phyloP scores from a whole-genome alignment of 352 stramenopile genomes.

The Phytopythium helicoides region DNA sequence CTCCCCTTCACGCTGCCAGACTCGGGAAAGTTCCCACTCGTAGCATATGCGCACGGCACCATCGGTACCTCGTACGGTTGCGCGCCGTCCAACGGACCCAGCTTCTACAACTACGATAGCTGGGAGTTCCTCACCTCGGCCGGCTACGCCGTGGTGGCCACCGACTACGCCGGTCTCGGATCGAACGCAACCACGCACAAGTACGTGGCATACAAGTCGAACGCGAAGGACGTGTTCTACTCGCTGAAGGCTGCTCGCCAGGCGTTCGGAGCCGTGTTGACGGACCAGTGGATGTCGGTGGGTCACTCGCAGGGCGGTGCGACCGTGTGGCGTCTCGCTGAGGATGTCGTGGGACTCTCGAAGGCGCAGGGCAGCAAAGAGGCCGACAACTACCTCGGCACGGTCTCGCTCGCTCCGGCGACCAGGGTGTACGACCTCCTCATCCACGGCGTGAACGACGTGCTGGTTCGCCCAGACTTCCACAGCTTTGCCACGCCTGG shows the following conservation, averaged over 20 bases:
- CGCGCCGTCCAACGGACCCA: constrained; percentile 6
- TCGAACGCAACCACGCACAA: constrained; percentile 7
- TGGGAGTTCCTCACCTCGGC: constrained; percentile 8
- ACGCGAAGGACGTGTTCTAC: constrained; percentile 13
- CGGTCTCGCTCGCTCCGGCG: not conserved
- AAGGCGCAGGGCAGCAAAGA: constrained; percentile 1
- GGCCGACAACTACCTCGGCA: constrained; percentile 10
- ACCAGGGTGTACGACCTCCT: constrained; percentile 5
- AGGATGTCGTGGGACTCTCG: constrained; percentile 1
- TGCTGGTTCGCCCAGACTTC: constrained; percentile 2
- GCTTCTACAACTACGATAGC: constrained; percentile 10
- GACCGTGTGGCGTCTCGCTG: constrained; percentile 5
- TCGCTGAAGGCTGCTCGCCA: constrained; percentile 8
- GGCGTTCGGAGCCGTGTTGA: constrained; percentile 3
- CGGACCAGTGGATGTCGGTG: constrained; percentile 5
- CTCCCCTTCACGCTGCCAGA: constrained; percentile 6
- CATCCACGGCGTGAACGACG: not conserved
- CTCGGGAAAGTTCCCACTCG: constrained; percentile 4
- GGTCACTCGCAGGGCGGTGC: constrained; percentile 10
- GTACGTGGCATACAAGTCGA: constrained; percentile 4
- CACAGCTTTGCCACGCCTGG: constrained; percentile 1
- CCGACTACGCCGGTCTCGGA: constrained; percentile 12
- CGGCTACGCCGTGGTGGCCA: constrained; percentile 10
- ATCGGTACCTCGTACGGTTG: constrained; percentile 6
- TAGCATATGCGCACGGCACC: constrained; percentile 10